Evolutionary conservation across 306 rosid genomes (phyloP).

Genomic region (Pyrus communis): DNA sequence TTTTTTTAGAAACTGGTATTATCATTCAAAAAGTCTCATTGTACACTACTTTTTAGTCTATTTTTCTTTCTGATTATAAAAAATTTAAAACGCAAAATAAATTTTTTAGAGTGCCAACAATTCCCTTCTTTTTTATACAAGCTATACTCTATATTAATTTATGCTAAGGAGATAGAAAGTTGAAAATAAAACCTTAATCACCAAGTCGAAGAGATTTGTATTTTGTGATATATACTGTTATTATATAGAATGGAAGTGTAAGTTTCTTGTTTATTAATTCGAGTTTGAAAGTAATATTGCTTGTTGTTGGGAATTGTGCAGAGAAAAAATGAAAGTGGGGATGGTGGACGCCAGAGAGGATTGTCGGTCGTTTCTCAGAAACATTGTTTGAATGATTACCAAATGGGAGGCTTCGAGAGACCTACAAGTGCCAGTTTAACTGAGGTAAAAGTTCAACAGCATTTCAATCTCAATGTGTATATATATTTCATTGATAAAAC

Average conservation of each 20-base stretch:
- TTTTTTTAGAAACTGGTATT: fast-evolving
- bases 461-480: neutral
- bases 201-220: too few species aligned
- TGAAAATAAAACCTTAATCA: too few species aligned
- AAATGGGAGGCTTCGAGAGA: constrained; percentile 35
- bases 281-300: neutral
- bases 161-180: too few species aligned
- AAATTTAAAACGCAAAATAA: too few species aligned
- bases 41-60: fast-evolving
- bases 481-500: neutral
- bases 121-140: neutral
- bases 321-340: constrained; percentile 40
- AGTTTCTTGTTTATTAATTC: neutral
- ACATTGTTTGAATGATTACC: constrained; percentile 22
- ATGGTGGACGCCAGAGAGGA: constrained; percentile 43
- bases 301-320: constrained; percentile 16
- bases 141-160: too few species aligned
- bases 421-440: constrained; percentile 32
- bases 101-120: fast-evolving
- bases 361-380: constrained; percentile 39
- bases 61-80: too few species aligned
- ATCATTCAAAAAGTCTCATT: fast-evolving
- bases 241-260: neutral
- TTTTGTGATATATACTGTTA: too few species aligned
- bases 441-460: constrained; percentile 40